Percentiles rank a stretch among this genome's conserved stretches.
phyloP scores from a whole-genome alignment of 163 green algal species.

The Chloromonas sp. region DNA sequence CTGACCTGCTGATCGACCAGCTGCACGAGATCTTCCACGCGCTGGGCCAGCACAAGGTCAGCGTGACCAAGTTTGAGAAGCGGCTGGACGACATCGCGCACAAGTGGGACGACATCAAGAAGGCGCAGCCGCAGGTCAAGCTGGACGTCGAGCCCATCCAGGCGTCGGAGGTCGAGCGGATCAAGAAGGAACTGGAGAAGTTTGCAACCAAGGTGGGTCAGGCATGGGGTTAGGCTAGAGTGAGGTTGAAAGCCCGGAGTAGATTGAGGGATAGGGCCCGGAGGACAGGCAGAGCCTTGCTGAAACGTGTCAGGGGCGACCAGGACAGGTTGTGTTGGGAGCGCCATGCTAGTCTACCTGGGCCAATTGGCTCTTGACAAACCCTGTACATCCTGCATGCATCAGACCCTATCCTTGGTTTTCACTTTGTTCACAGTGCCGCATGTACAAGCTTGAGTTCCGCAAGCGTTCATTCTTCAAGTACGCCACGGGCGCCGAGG shows the following conservation, averaged over 20 bases:
- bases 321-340: background rate
- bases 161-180: slow-evolving; percentile 57
- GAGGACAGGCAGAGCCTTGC: background rate
- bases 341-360: background rate
- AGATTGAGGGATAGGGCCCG: too few relatives aligned
- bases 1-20: slow-evolving; percentile 72
- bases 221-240: background rate
- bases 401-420: too few relatives aligned
- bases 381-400: too few relatives aligned
- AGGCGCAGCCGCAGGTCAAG: slow-evolving; percentile 58
- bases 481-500: slow-evolving; percentile 50
- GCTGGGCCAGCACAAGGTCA: slow-evolving; percentile 36
- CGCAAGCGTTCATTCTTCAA: slow-evolving; percentile 54
- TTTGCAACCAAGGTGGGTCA: slow-evolving; percentile 39
- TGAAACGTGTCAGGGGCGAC: slow-evolving; percentile 19
- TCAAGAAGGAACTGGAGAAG: slow-evolving; percentile 63
- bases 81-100: slow-evolving; percentile 59
- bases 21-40: slow-evolving; percentile 50
- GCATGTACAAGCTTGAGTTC: slow-evolving; percentile 52
- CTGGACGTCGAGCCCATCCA: slow-evolving; percentile 63
- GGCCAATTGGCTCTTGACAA: too few relatives aligned
- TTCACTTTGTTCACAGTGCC: slow-evolving; percentile 10
- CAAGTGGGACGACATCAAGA: slow-evolving; percentile 75
- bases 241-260: background rate
- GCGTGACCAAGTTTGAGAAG: slow-evolving; percentile 56